Base-by-base conservation (phyloP, 345 rosid genomes). In the Rhodomyrtus tomentosa region DNA sequence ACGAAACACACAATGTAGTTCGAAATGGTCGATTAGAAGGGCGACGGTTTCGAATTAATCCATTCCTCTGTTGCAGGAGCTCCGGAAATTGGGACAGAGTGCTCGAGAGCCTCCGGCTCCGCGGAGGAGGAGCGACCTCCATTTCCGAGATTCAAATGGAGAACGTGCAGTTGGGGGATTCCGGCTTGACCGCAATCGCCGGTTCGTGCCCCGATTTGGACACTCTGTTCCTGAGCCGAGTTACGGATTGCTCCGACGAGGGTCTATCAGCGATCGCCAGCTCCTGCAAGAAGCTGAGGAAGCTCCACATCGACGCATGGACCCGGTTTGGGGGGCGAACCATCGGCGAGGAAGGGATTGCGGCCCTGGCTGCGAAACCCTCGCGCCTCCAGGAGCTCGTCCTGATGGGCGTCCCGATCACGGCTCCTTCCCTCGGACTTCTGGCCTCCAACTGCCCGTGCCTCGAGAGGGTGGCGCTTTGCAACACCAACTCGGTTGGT, bases 51-150 rank as follows among this genome's bases (percentile, higher is more conserved):
- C 45, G 79, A 32, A 68, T 16, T 36, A 68, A 68, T 68, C 45
- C 4, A 8, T 36, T 36, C 79, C 79, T 36, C 45, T 68, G 45
- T 6, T 85, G 88, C 80, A 84, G 93, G 84, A 88, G 93, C 90
- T 91, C 93, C 13, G 92, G 91, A 21, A 89, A 89, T 14, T 91
- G 92, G 93, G 92, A 89, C 86, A 73, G 82, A 7, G 90, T 91
- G 7, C 83, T 89, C 16, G 85, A 86, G 59, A 58, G 76, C 40
- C 83, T 88, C 42, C 76, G 50, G 27, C 58, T 48, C 24, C 53
- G 55, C 27, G 68, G 83, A 2, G 84, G 29, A 2, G 83, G 54
- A 83, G 55, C 68, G 53, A 87, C 88, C 42, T 11, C 80, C 54
- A 87, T 91, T 80, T 32, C 83, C 3, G 92, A 91, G 89, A 89